Conservation (phyloP, 192 early-diverging fungal genomes). For the Linderina pennispora region DNA sequence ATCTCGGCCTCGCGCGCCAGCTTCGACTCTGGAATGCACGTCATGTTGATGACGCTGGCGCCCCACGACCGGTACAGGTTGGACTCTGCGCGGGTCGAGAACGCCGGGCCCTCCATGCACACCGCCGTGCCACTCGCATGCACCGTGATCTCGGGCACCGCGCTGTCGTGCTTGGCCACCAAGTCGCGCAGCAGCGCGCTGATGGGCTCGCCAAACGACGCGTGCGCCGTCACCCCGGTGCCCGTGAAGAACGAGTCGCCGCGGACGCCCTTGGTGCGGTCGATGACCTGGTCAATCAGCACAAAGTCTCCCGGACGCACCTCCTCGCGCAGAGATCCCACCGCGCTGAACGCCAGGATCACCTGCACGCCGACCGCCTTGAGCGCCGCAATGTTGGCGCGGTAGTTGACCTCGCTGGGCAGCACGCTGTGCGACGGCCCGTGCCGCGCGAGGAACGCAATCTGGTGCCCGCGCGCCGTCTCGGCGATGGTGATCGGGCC, state of each 20-base stretch:
- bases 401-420: slow-evolving; percentile 84
- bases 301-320: slow-evolving; percentile 94
- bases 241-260: slow-evolving; percentile 90
- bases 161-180: slow-evolving; percentile 55
- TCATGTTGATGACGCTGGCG: slow-evolving; percentile 97
- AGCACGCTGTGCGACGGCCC: slow-evolving; percentile 83
- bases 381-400: slow-evolving; percentile 97
- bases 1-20: slow-evolving; percentile 97
- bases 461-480: slow-evolving; percentile 61
- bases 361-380: slow-evolving; percentile 89
- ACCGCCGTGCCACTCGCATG: slow-evolving; percentile 83
- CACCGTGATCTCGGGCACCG: slow-evolving; percentile 46
- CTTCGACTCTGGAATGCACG: slow-evolving; percentile 92
- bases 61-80: slow-evolving; percentile 94
- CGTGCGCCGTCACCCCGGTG: slow-evolving; percentile 87
- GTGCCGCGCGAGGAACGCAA: slow-evolving; percentile 97
- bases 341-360: slow-evolving; percentile 95
- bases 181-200: slow-evolving; percentile 65
- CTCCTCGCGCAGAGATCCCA: slow-evolving; percentile 91
- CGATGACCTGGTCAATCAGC: slow-evolving; percentile 89
- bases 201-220: slow-evolving; percentile 93
- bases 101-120: slow-evolving; percentile 98
- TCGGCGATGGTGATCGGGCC: slow-evolving; percentile 79
- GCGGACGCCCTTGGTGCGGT: slow-evolving; percentile 96
- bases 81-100: slow-evolving; percentile 96